Base-by-base conservation (phyloP, 129 eudicot genomes). In the Pittosporum tobira region DNA sequence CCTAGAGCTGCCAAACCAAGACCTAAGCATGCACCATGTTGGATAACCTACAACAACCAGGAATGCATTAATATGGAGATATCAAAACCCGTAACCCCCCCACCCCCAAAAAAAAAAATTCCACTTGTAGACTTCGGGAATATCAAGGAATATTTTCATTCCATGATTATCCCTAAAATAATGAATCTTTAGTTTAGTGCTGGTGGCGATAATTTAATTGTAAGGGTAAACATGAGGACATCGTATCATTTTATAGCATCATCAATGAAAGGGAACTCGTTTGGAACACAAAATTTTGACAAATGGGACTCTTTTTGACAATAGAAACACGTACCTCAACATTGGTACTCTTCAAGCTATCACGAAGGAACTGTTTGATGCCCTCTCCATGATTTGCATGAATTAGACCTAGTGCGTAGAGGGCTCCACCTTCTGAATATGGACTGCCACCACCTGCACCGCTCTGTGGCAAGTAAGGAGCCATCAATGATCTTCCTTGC, bases 321-420 rank as follows among this genome's bases (percentile, higher is more conserved):
- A 18, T 5, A 67, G 30, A 51, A 8, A 27, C 36, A 76, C 46
- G 19, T 42, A 89, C 97, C 94, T 91, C 96, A 45, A 91, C 98
- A 60, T 78, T 86, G 20, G 98, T 83, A 74, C 81, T 91, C 24
- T 94, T 67, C 26, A 91, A 76, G 73, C 98, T 91, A 60, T 91
- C 95, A 25, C 94, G 82, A 21, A 91, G 73, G 54, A 91, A 91
- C 64, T 80, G 94, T 50, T 91, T 91, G 73, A 91, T 91, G 68
- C 98, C 98, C 75, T 86, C 98, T 9, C 98, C 98, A 15, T 91
- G 98, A 76, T 91, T 91, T 60, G 98, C 98, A 74, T 91, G 98
- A 64, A 91, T 91, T 45, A 91, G 67, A 60, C 98, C 98, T 11
- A 91, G 68, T 26, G 98, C 98, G 72, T 91, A 91, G 22, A 91